Conservation (phyloP, 495 filamentous ascomycete genomes). For the Lasiosphaeria miniovina region DNA sequence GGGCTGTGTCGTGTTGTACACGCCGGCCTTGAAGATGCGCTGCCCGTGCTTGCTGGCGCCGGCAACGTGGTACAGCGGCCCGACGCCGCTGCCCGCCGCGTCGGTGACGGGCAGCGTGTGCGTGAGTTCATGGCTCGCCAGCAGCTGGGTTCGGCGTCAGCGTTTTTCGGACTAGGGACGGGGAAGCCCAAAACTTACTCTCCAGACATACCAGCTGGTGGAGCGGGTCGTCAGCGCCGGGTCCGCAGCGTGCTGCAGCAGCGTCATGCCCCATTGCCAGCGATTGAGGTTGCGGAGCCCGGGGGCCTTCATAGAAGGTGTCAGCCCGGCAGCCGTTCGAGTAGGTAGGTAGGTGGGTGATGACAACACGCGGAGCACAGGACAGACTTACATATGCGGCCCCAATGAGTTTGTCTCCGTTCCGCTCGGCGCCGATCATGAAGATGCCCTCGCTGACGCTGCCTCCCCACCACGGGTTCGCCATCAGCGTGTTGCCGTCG, state of each 20-base stretch:
- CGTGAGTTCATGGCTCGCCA: slow-evolving; percentile 53
- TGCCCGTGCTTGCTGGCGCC: slow-evolving; percentile 30
- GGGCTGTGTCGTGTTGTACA: slow-evolving; percentile 58
- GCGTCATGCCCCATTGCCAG: slow-evolving; percentile 44
- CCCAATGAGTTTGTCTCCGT: slow-evolving; percentile 52
- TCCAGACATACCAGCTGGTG: slow-evolving; percentile 41
- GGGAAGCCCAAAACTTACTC: slow-evolving; percentile 37
- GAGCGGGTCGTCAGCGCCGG: slow-evolving; percentile 48
- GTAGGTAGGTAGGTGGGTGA: not conserved
- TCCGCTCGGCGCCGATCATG: slow-evolving; percentile 65
- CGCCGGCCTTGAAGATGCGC: slow-evolving; percentile 58
- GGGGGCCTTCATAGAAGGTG: slow-evolving; percentile 25
- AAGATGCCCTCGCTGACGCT: slow-evolving; percentile 64
- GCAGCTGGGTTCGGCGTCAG: slow-evolving; percentile 30
- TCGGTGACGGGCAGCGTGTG: slow-evolving; percentile 49
- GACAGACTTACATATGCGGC: slow-evolving; percentile 25
- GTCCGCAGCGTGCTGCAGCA: slow-evolving; percentile 53
- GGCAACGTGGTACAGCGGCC: slow-evolving; percentile 60
- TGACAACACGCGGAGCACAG: slow-evolving; percentile 10
- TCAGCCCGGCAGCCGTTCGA: not conserved
- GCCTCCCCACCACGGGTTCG: slow-evolving; percentile 53
- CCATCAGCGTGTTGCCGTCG: slow-evolving; percentile 27
- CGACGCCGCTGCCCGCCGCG: slow-evolving; percentile 40
- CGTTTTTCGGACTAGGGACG: slow-evolving; percentile 29
- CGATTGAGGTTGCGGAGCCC: slow-evolving; percentile 40